A percentile compares a stretch with the other conserved stretches of the same genome.
Conservation (phyloP, 75 land plant genomes). For the Pinus albicaulis region DNA sequence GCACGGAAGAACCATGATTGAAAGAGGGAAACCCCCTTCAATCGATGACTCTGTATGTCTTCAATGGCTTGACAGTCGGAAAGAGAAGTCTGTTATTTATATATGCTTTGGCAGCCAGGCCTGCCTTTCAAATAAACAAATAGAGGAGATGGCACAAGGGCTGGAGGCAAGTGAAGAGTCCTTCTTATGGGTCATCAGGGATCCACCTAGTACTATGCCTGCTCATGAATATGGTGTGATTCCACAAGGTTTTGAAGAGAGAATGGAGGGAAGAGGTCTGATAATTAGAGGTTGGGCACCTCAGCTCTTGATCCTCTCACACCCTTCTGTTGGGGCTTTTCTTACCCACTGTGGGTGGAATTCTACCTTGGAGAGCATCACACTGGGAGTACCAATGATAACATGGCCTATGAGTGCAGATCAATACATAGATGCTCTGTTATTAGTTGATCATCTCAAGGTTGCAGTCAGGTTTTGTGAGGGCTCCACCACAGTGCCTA, state of each 20-base stretch:
- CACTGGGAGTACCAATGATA: constrained; percentile 30
- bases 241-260: constrained; percentile 37
- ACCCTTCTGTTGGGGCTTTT: constrained; percentile 46
- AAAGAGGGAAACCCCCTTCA: neutral
- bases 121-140: neutral
- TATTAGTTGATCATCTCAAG: neutral
- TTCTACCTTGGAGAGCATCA: constrained; percentile 18
- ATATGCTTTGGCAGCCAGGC: neutral
- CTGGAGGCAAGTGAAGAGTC: constrained; percentile 2
- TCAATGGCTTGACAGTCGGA: constrained; percentile 11
- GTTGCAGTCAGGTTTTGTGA: neutral
- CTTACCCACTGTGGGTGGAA: constrained; percentile 46
- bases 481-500: neutral
- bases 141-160: neutral
- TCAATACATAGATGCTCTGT: neutral
- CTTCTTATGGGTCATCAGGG: constrained; percentile 3
- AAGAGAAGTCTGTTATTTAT: neutral
- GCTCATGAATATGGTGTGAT: neutral
- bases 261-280: constrained; percentile 29
- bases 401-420: neutral
- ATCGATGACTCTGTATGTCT: constrained; percentile 4
- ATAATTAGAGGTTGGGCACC: constrained; percentile 49
- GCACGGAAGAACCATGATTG: neutral
- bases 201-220: neutral
- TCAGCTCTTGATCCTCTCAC: constrained; percentile 35